Percentiles rank a stretch among this genome's conserved stretches.
Evolutionary conservation across 2,329 filamentous ascomycete species (phyloP).

Genomic region (Harringtonia lauricola): DNA sequence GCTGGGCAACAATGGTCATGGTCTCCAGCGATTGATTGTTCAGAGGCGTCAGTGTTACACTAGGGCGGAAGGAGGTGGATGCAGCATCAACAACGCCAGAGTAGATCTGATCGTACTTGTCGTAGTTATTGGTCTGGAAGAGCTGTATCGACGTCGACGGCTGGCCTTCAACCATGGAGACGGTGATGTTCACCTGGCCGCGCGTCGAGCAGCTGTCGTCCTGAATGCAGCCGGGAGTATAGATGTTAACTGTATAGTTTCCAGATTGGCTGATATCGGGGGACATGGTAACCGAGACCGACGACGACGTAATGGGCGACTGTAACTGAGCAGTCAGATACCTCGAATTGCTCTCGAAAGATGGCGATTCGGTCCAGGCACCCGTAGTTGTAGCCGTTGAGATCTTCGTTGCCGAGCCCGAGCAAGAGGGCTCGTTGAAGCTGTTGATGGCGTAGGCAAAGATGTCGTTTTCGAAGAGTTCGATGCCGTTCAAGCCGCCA

Average conservation of each 20-base stretch:
- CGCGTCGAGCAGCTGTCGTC: constrained; percentile 67
- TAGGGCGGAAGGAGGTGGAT: constrained; percentile 62
- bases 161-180: constrained; percentile 28
- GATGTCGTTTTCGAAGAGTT: constrained; percentile 78
- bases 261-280: constrained; percentile 83
- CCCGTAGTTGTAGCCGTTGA: constrained; percentile 62
- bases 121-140: constrained; percentile 87
- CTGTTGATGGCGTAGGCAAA: constrained; percentile 73
- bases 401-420: constrained; percentile 43
- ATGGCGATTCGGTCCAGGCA: constrained; percentile 60
- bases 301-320: constrained; percentile 40
- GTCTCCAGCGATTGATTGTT: constrained; percentile 47
- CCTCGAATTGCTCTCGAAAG: constrained; percentile 57
- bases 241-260: constrained; percentile 84
- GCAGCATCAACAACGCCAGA: constrained; percentile 73
- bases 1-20: constrained; percentile 79
- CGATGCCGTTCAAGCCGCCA: constrained; percentile 74
- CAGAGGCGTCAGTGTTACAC: constrained; percentile 65
- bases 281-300: constrained; percentile 62
- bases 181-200: constrained; percentile 67
- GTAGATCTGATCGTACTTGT: constrained; percentile 93
- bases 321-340: constrained; percentile 64
- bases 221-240: constrained; percentile 80
- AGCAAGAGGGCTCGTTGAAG: constrained; percentile 84
- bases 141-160: constrained; percentile 45